Base-by-base conservation (phyloP, 1,139 yeast species). In the Neolecta irregularis region DNA sequence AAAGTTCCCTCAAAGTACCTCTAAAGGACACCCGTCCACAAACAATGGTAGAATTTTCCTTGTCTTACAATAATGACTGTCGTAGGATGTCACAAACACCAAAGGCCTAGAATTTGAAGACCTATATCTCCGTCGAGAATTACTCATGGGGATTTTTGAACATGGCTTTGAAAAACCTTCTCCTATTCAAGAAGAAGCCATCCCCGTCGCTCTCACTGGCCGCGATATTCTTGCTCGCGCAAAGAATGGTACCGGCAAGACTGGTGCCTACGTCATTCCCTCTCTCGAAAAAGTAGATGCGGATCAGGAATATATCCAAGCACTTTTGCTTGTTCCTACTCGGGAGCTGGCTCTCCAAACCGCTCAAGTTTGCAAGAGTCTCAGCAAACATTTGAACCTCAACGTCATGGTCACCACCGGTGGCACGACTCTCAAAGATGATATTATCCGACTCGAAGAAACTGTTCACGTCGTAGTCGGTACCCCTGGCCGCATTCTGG, bases 401-500 rank as follows among this genome's bases (percentile, higher is more conserved):
- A 79, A 85, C 55, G 83, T 92, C 56, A 88, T 91, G 96, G 96
- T 88, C 41, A 79, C 96, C 56, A 88, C 98, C 12, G 99, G 99
- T 59, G 99, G 99, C 54, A 91, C 98, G 33, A 72, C 79, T 40
- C 66, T 88, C 48, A 74, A 79, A 58, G 98, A 88, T 60, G 99
- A 88, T 61, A 85, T 88, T 51, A 60, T 88, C 52, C 77, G 98
- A 65, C 67, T 88, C 51, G 72, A 78, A 52, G 96, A 88, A 38
- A 78, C 93, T 5, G 95, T 83, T 25, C 94, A 83, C 56, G 71
- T 83, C 33, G 62, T 83, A 42, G 95, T 83, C 30, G 94, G 93
- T 45, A 83, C 95, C 34, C 94, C 94, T 3, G 99, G 99, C 50
- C 75, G 99, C 65, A 88, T 88, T 30, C 69, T 88, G 46, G 99